Evolutionary conservation across 805 yeast species (phyloP).

Genomic region (Clavispora vitiphila): DNA sequence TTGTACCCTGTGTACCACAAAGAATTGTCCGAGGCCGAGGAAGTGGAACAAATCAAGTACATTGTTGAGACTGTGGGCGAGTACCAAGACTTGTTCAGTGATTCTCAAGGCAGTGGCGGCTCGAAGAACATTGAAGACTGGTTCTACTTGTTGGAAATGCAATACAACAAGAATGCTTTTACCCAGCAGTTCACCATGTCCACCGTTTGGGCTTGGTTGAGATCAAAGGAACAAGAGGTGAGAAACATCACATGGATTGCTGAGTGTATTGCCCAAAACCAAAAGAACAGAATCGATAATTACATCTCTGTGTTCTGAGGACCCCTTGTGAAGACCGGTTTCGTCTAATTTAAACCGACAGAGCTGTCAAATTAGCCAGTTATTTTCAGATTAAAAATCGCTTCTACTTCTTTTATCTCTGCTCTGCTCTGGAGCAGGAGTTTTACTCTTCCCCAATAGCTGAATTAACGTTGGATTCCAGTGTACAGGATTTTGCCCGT

Average conservation of each 20-base stretch:
- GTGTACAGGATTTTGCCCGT: not conserved
- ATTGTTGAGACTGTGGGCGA: slow-evolving; percentile 62
- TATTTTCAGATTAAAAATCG: not conserved
- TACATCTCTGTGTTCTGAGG: slow-evolving; percentile 76
- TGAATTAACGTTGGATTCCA: not conserved
- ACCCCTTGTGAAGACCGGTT: slow-evolving; percentile 5
- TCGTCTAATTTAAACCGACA: not conserved
- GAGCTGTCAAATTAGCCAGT: too few species aligned
- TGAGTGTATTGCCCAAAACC: slow-evolving; percentile 98
- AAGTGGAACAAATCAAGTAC: slow-evolving; percentile 72
- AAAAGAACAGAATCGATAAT: slow-evolving; percentile 86
- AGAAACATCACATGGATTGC: slow-evolving; percentile 99
- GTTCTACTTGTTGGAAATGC: slow-evolving; percentile 89
- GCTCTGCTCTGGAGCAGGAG: not conserved
- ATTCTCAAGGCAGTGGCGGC: slow-evolving; percentile 32
- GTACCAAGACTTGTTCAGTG: slow-evolving; percentile 52
- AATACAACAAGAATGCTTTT: slow-evolving; percentile 83
- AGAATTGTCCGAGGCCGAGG: slow-evolving; percentile 72
- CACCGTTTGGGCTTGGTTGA: slow-evolving; percentile 94
- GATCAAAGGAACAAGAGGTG: slow-evolving; percentile 93
- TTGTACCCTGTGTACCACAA: slow-evolving; percentile 67
- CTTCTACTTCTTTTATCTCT: not conserved
- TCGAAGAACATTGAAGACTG: slow-evolving; percentile 84
- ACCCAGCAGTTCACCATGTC: slow-evolving; percentile 93
- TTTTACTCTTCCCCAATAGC: not conserved